These are phyloP conservation scores for Russula olivacea DNA, from an alignment of 768 basidiomycete species.

Conservation along the genomic window DNA sequence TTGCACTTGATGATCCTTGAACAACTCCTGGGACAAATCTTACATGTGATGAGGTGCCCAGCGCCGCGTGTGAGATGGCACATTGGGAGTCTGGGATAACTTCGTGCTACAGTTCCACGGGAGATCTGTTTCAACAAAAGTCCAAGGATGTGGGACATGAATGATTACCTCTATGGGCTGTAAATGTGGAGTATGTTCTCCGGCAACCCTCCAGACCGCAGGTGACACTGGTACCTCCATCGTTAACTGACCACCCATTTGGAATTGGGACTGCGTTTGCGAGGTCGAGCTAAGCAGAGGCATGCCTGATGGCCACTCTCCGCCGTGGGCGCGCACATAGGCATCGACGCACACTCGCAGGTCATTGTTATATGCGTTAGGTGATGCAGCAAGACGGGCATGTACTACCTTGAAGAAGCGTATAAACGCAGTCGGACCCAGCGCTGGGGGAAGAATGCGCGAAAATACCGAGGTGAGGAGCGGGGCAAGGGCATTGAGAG, in stretches of 20 bases:
- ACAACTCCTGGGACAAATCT: not conserved
- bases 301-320: conserved; percentile 10
- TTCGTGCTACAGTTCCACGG: conserved; percentile 4
- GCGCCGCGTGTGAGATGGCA: not conserved
- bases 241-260: not conserved
- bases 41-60: not conserved
- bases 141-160: not conserved
- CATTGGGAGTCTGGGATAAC: conserved; percentile 16
- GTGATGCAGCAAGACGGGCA: not conserved
- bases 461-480: conserved; percentile 17
- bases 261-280: conserved; percentile 3
- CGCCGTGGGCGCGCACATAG: conserved; percentile 10
- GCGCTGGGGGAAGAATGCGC: conserved; percentile 13
- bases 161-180: conserved; percentile 12
- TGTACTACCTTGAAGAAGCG: conserved; percentile 6
- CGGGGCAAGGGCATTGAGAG: conserved; percentile 9
- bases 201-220: not conserved
- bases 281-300: conserved; percentile 8
- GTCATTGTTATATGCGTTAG: conserved; percentile 8
- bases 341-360: conserved; percentile 14
- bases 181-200: not conserved
- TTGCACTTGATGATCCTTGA: not conserved
- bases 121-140: not conserved
- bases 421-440: conserved; percentile 11
- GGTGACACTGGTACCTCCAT: not conserved